Conservation (phyloP, 2,329 filamentous ascomycete genomes). For the Ilyonectria mors-panacis region DNA sequence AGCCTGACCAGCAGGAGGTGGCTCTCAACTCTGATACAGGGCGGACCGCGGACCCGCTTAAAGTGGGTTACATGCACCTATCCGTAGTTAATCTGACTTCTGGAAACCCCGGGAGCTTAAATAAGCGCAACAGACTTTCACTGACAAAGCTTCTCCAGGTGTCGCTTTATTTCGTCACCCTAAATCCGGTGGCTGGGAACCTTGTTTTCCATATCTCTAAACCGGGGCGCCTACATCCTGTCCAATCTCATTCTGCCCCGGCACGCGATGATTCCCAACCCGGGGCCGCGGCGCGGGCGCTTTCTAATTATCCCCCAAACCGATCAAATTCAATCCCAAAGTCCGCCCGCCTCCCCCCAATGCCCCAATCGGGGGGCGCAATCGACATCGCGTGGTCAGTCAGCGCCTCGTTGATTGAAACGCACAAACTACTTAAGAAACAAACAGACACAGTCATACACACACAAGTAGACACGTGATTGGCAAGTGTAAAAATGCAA, state of each 20-base stretch:
- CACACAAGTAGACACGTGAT: neutral
- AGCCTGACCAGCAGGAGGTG: constrained; percentile 14
- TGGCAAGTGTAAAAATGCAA: constrained; percentile 9
- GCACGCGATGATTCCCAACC: constrained; percentile 42
- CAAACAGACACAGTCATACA: neutral
- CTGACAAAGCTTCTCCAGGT: neutral
- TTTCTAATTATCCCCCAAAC: constrained; percentile 26
- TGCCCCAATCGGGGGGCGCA: constrained; percentile 12
- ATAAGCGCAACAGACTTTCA: constrained; percentile 10
- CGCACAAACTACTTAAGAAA: neutral
- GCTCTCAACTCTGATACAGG: constrained; percentile 28
- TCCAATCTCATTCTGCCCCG: constrained; percentile 33
- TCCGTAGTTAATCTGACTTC: constrained; percentile 15
- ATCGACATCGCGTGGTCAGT: constrained; percentile 1
- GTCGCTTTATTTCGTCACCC: neutral
- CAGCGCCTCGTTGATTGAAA: neutral
- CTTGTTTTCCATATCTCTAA: constrained; percentile 11
- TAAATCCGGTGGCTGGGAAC: constrained; percentile 29
- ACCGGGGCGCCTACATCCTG: constrained; percentile 16
- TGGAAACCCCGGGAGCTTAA: constrained; percentile 15
- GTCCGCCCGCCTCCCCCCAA: neutral
- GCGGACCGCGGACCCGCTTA: constrained; percentile 26
- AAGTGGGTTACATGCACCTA: constrained; percentile 22
- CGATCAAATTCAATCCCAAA: constrained; percentile 15
- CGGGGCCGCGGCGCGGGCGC: constrained; percentile 29